These are phyloP conservation scores for Tolypocladium amazonense DNA, from an alignment of 2,329 filamentous ascomycete genomes.

Conservation along the genomic window DNA sequence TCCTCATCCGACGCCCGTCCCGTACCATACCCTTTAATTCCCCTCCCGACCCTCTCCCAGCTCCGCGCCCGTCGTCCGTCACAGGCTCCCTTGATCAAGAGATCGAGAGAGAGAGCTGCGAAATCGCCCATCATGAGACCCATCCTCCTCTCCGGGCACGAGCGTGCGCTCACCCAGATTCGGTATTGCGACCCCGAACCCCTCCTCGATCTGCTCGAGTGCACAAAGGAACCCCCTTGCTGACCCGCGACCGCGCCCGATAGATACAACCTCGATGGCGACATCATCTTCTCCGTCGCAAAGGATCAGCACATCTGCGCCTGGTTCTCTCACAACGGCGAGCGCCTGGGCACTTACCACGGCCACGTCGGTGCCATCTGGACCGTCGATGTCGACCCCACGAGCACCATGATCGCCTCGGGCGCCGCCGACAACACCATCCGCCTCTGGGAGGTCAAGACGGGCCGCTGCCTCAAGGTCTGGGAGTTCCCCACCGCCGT, in stretches of 20 bases:
- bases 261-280: constrained; percentile 88
- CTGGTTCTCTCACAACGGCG: constrained; percentile 96
- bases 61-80: constrained; percentile 3
- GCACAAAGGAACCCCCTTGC: neutral
- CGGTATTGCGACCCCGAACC: constrained; percentile 40
- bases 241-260: neutral
- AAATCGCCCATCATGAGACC: constrained; percentile 70
- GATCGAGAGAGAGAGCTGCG: constrained; percentile 5
- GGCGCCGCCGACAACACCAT: constrained; percentile 98
- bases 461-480: constrained; percentile 84
- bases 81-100: neutral
- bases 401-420: constrained; percentile 81
- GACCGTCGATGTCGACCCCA: constrained; percentile 95
- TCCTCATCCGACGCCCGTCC: constrained; percentile 12
- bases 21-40: constrained; percentile 6
- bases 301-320: constrained; percentile 97
- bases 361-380: constrained; percentile 97
- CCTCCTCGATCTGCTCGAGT: neutral
- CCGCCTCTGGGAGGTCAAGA: constrained; percentile 91
- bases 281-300: constrained; percentile 88
- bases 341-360: constrained; percentile 91
- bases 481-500: constrained; percentile 97
- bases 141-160: constrained; percentile 91
- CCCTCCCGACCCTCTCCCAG: constrained; percentile 11
- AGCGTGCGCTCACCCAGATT: constrained; percentile 92